Evolutionary conservation across 2,329 filamentous ascomycete genomes (phyloP).

Genomic region (Sphaceloma murrayae): DNA sequence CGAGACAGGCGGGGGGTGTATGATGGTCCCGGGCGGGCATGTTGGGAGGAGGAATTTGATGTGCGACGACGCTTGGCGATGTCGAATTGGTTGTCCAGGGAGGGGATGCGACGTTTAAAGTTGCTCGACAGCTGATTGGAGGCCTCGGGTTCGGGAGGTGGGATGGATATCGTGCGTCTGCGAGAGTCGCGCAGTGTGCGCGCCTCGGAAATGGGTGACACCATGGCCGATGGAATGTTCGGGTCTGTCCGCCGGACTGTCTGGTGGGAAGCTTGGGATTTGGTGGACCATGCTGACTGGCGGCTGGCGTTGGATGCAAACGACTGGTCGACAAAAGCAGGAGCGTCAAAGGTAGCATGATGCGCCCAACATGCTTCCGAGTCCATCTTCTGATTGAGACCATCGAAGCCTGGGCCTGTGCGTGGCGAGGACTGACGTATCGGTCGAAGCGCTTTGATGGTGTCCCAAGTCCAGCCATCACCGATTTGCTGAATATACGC

Average conservation of each 20-base stretch:
- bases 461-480: slow-evolving; percentile 62
- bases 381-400: slow-evolving; percentile 49
- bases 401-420: slow-evolving; percentile 41
- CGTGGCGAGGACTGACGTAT: slow-evolving; percentile 35
- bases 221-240: slow-evolving; percentile 16
- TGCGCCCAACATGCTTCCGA: slow-evolving; percentile 32
- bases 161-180: slow-evolving; percentile 24
- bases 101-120: slow-evolving; percentile 27
- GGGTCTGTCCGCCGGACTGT: slow-evolving; percentile 26
- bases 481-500: slow-evolving; percentile 59
- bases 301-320: slow-evolving; percentile 34
- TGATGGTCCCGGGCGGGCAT: slow-evolving; percentile 26
- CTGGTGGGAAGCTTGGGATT: slow-evolving; percentile 26
- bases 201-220: slow-evolving; percentile 30
- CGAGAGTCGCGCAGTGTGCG: slow-evolving; percentile 16
- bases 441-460: slow-evolving; percentile 53
- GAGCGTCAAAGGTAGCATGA: slow-evolving; percentile 53
- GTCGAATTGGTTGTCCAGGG: slow-evolving; percentile 25
- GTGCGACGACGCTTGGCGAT: slow-evolving; percentile 43
- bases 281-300: slow-evolving; percentile 27
- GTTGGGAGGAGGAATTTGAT: slow-evolving; percentile 44
- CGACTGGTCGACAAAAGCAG: slow-evolving; percentile 38
- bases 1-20: slow-evolving; percentile 37
- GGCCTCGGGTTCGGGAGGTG: slow-evolving; percentile 20
- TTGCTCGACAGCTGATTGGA: slow-evolving; percentile 11